Base-by-base conservation (phyloP, 805 yeast species). In the Metschnikowia peoriensis region DNA sequence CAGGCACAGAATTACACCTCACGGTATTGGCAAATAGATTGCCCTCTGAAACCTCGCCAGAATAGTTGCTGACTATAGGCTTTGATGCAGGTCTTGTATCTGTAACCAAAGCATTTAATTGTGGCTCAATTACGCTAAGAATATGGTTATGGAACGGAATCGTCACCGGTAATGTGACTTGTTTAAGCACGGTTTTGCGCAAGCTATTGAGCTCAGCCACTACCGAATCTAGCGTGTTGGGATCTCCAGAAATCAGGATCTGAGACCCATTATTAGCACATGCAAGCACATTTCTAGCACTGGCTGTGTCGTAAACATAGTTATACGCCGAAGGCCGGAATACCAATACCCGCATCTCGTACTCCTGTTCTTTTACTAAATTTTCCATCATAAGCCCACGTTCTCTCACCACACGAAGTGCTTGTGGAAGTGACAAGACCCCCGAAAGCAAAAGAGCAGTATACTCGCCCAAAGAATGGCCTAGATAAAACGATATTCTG, bases 81-180 rank as follows among this genome's bases (percentile, higher is more conserved):
- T 52, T 52, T 22, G 62, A 56, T 4, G 52, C 43, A 27, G 54
- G 40, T 10, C 9, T 28, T 4, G 37, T 17, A 12, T n/a, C 38
- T 14, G 46, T 49, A 4, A 69, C 60, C 17, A 66, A 56, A 12
- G 51, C 54, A 7, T 8, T 44, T 47, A 51, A 80, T 66, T 34
- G 63, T 59, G 12, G 65, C 61, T 71, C 74, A 6, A 81, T 77
- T 0, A 67, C 66, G 38, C 50, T 49, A 61, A 83, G 61, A 3
- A 72, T 54, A 10, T 67, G 62, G 52, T 72, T 75, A 61, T 81
- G 86, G 62, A 81, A 81, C 15, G 86, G 84, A 1, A 81, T 75
- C 2, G 70, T 63, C 7, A 80, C 84, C 1, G 79, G 73, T 43
- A 81, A 61, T 40, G 56, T 56, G 0, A 66, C 63, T 4, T 66